phyloP scores from a whole-genome alignment of 164 flowering plant genomes.

The Nelumbo lutea region DNA sequence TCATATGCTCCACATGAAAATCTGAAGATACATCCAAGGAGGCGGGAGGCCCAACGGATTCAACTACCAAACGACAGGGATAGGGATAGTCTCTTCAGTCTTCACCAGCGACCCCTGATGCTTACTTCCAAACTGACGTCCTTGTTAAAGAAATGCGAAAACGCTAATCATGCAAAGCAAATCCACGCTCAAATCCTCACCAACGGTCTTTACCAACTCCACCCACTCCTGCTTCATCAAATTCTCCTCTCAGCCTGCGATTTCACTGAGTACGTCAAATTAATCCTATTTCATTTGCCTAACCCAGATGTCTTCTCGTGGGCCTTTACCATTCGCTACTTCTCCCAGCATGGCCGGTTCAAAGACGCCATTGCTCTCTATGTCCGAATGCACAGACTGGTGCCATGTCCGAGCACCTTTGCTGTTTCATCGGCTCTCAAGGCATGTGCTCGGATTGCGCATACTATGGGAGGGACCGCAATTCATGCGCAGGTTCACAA shows the following conservation, averaged over 20 bases:
- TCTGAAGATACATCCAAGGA: no score
- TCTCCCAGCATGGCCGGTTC: constrained; percentile 27
- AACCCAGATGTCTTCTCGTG: constrained; percentile 17
- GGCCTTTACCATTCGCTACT: constrained; percentile 21
- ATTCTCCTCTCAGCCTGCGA: background rate
- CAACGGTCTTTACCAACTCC: constrained; percentile 13
- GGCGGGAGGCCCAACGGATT: no score
- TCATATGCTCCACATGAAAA: no score
- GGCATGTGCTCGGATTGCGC: constrained; percentile 28
- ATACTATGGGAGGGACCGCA: constrained; percentile 14
- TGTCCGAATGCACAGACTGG: constrained; percentile 16
- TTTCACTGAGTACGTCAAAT: constrained; percentile 6
- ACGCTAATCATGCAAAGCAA: constrained; percentile 17
- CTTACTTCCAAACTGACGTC: constrained; percentile 1
- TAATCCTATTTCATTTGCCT: constrained; percentile 18
- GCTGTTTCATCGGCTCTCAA: constrained; percentile 32
- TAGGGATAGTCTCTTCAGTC: no score
- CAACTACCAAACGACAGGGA: no score
- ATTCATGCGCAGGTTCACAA: constrained; percentile 33
- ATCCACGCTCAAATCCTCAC: constrained; percentile 21
- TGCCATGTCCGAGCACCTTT: constrained; percentile 19
- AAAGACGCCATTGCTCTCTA: constrained; percentile 28
- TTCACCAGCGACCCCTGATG: background rate
- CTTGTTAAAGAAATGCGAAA: background rate
- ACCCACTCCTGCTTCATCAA: constrained; percentile 11